Conservation (phyloP, 2,329 filamentous ascomycete genomes). For the Lithohypha guttulata region DNA sequence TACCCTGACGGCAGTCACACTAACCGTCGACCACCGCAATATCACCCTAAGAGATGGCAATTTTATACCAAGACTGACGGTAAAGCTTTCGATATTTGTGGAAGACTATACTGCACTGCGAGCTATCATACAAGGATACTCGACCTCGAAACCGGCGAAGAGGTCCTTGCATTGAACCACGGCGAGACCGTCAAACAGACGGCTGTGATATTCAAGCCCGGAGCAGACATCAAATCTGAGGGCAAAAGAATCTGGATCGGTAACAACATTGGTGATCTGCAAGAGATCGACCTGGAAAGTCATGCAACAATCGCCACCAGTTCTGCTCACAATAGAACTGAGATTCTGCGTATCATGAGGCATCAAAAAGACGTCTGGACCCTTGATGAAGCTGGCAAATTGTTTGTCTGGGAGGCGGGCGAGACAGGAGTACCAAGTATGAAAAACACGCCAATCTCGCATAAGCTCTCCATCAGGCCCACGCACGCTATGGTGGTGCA, state of each 20-base stretch:
- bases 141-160: constrained; percentile 71
- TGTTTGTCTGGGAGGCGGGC: constrained; percentile 80
- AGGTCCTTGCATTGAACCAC: constrained; percentile 69
- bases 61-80: constrained; percentile 81
- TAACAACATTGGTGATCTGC: constrained; percentile 74
- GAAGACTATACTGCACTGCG: constrained; percentile 74
- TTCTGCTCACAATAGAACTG: constrained; percentile 63
- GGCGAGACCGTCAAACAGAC: constrained; percentile 76
- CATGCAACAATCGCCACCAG: constrained; percentile 61
- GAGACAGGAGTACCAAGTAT: constrained; percentile 63
- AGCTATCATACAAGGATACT: constrained; percentile 81
- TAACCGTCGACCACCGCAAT: constrained; percentile 70
- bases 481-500: constrained; percentile 83
- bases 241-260: constrained; percentile 80
- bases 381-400: constrained; percentile 74
- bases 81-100: constrained; percentile 75
- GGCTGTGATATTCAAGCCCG: constrained; percentile 76
- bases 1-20: constrained; percentile 78
- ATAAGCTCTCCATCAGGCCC: constrained; percentile 68
- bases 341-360: constrained; percentile 75
- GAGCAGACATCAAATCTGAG: constrained; percentile 64
- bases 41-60: constrained; percentile 60
- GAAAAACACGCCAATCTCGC: constrained; percentile 62
- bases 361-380: constrained; percentile 89
- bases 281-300: constrained; percentile 73